Evolutionary conservation across 2,329 filamentous ascomycete species (phyloP).

Genomic region (Nothophoma quercina): DNA sequence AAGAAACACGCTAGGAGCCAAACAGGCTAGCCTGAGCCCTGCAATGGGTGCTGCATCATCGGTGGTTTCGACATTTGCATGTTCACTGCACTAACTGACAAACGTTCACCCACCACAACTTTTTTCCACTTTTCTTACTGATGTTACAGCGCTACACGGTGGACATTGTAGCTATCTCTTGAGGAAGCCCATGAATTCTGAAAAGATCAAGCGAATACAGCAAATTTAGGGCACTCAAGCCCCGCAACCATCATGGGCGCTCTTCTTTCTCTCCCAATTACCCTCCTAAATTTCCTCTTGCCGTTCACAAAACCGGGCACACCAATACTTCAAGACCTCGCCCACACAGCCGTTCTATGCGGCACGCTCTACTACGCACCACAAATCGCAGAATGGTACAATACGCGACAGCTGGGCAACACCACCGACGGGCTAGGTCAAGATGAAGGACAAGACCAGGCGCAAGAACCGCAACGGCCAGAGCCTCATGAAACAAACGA

Average conservation of each 20-base stretch:
- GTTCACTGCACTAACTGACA: background rate
- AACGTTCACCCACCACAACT: background rate
- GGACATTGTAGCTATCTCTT: too few relatives aligned
- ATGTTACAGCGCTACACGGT: background rate
- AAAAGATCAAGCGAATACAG: background rate
- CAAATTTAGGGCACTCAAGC: background rate
- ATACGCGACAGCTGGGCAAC: constrained; percentile 25
- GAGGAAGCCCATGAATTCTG: too few relatives aligned
- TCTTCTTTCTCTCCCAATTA: constrained; percentile 36
- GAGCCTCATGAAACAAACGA: constrained; percentile 1
- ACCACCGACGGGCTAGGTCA: constrained; percentile 4
- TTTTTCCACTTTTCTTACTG: background rate
- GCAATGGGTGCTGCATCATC: constrained; percentile 11
- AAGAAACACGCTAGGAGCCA: background rate
- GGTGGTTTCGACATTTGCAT: constrained; percentile 2
- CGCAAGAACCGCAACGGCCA: background rate
- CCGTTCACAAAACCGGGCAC: constrained; percentile 58
- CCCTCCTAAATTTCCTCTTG: constrained; percentile 53
- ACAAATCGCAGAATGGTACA: constrained; percentile 53
- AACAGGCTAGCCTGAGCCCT: constrained; percentile 6
- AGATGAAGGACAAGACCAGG: background rate
- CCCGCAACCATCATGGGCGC: constrained; percentile 36
- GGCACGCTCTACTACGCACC: constrained; percentile 57
- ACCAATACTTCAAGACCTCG: constrained; percentile 56
- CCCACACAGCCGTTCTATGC: constrained; percentile 55